Evolutionary conservation across 2,329 filamentous ascomycete species (phyloP), one percentile per base, ranked within the genome.

Genomic region (Fusarium nygamai): DNA sequence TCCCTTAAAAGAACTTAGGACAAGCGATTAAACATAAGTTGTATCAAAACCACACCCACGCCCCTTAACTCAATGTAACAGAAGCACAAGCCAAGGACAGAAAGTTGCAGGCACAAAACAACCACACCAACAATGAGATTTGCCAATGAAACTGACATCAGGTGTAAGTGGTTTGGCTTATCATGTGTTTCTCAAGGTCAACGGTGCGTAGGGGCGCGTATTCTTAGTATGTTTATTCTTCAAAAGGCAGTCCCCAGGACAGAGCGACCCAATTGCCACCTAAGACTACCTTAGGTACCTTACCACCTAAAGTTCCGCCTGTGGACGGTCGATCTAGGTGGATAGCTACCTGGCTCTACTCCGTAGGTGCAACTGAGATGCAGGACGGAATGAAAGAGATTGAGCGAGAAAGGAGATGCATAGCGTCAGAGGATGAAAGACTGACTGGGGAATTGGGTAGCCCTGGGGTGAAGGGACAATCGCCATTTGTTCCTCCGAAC

Each of bases 401-500:
- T 59, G 61, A 74, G 66, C 69, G 68, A 73, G 64, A 70, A 64
- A 60, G 57, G 51, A 31, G 64, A 73, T 64, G 62, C 73, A 77
- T 72, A 61, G 29, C 66, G 64, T 61, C 65, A 73, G 48, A 58
- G 62, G 59, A 64, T 33, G 34, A 60, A 74, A 59, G 63, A 67
- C 58, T 70, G 46, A n/a, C 58, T 68, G 38, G 65, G 61, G 53
- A 53, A 64, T 67, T 51, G 69, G 59, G 72, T 72, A 75, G 72
- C 69, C 54, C 59, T 39, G 56, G 31, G 43, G 41, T 53, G 36
- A 62, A 63, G 59, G 36, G 46, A 38, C 56, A 65, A 60, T 56
- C 44, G 48, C 24, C 27, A 56, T 66, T 46, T 57, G 34, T 43
- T 29, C 50, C 50, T 50, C 36, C 41, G 39, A 53, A 53, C 44